These are phyloP conservation scores for Mycoemilia scoparia DNA, from an alignment of 192 early-diverging fungal genomes.

Conservation along the genomic window DNA sequence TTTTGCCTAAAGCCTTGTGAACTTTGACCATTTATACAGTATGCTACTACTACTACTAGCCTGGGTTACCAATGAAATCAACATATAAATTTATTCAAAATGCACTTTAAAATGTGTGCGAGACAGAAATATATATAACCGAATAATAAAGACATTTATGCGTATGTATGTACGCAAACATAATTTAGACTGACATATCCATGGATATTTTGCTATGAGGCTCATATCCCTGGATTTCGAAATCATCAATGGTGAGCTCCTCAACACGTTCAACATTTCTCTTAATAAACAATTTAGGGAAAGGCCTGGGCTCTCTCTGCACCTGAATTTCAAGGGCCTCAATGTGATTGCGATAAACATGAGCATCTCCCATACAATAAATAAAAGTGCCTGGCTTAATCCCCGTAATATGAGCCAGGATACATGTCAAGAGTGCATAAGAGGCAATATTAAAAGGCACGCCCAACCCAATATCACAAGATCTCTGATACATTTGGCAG, in stretches of 20 bases:
- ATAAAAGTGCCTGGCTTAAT: constrained; percentile 68
- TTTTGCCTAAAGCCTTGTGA: no score
- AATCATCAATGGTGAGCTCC: constrained; percentile 60
- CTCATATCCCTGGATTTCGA: constrained; percentile 63
- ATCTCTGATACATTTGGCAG: constrained; percentile 90
- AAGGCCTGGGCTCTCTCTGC: constrained; percentile 50
- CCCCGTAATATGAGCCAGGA: constrained; percentile 79
- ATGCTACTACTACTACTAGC: no score
- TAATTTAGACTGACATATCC: constrained; percentile 78
- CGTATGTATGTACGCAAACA: neutral
- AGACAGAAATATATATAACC: neutral
- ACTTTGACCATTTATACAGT: no score
- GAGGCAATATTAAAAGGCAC: constrained; percentile 98
- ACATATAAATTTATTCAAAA: no score
- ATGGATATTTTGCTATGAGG: constrained; percentile 79
- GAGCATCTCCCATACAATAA: constrained; percentile 88
- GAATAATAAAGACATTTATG: neutral
- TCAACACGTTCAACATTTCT: constrained; percentile 38
- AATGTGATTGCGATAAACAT: constrained; percentile 84
- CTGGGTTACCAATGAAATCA: no score
- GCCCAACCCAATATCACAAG: constrained; percentile 88
- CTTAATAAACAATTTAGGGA: constrained; percentile 60
- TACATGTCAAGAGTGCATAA: constrained; percentile 76
- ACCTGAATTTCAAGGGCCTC: constrained; percentile 70
- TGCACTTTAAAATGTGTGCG: no score